phyloP scores from a whole-genome alignment of 148 eudicot genomes.

The Camellia lanceoleosa region DNA sequence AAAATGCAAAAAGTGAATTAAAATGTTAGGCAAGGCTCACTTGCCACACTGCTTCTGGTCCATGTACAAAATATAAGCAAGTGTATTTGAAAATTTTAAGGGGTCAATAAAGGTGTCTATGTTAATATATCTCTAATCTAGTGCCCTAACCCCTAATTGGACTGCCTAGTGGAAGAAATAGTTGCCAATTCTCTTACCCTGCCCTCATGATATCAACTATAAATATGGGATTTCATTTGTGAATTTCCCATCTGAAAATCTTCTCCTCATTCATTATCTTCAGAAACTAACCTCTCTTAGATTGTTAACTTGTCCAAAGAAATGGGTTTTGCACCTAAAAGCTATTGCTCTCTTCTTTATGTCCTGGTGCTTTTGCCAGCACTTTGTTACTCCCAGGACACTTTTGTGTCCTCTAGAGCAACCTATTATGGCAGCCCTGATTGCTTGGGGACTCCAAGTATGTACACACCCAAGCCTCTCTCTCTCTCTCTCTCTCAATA shows the following conservation, averaged over 20 bases:
- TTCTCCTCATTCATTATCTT: neutral
- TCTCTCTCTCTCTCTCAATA: neutral
- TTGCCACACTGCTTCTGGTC: neutral
- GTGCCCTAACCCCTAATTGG: constrained; percentile 5
- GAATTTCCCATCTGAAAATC: neutral
- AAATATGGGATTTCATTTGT: constrained; percentile 6
- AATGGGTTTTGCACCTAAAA: constrained; percentile 26
- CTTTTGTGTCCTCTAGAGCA: constrained; percentile 41
- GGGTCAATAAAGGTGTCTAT: neutral
- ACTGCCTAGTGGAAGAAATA: constrained; percentile 6
- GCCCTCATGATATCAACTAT: constrained; percentile 3
- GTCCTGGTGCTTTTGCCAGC: constrained; percentile 31
- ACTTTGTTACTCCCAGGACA: constrained; percentile 30
- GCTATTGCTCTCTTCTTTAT: constrained; percentile 17
- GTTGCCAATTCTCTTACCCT: neutral
- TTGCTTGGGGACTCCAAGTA: constrained; percentile 46
- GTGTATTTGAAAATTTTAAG: neutral
- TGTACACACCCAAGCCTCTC: neutral
- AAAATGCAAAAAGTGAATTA: neutral
- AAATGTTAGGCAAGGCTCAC: neutral
- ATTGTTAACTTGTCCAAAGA: neutral
- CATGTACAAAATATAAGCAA: neutral
- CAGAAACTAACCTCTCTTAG: neutral
- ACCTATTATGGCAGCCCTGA: constrained; percentile 59
- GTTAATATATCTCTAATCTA: constrained; percentile 12